Percentiles rank a stretch among this genome's conserved stretches.
phyloP scores from a whole-genome alignment of 768 basidiomycete genomes.

The Rhizopogon vesiculosus region DNA sequence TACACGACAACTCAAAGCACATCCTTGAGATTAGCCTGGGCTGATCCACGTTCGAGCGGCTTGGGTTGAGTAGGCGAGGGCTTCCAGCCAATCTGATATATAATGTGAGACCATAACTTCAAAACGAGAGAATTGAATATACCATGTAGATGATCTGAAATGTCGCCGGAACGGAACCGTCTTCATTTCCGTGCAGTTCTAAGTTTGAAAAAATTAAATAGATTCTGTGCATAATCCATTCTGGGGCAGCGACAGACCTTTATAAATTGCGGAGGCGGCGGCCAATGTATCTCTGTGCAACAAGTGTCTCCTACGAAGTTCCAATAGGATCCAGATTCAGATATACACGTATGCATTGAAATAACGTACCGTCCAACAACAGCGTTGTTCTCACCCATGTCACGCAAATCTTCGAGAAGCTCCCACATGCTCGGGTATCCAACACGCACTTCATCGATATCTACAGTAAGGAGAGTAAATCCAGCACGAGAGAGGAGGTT shows the following conservation, averaged over 20 bases:
- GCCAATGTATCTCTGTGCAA: conserved; percentile 82
- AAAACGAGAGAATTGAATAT: conserved; percentile 11
- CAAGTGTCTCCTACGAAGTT: conserved; percentile 47
- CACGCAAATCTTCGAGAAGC: conserved; percentile 84
- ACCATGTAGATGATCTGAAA: conserved; percentile 97
- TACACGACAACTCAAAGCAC: conserved; percentile 33
- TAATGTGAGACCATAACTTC: not conserved
- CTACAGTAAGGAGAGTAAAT: conserved; percentile 90
- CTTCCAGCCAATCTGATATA: conserved; percentile 76
- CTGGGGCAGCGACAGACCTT: conserved; percentile 45
- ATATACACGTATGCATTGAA: not conserved
- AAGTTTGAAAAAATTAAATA: conserved; percentile 4
- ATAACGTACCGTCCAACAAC: conserved; percentile 68
- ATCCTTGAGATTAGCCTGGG: conserved; percentile 56
- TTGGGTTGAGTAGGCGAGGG: conserved; percentile 63
- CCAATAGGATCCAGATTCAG: not conserved
- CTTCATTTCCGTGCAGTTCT: conserved; percentile 84
- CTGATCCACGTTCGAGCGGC: conserved; percentile 61
- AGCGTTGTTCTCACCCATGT: conserved; percentile 97
- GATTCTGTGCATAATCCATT: not conserved
- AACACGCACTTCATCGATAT: conserved; percentile 89
- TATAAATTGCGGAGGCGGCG: conserved; percentile 91
- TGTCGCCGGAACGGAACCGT: conserved; percentile 87
- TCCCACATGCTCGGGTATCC: conserved; percentile 96
- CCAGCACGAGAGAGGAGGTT: conserved; percentile 91